These are phyloP conservation scores for Yamadazyma pseudoaaseri DNA, from an alignment of 1,139 yeast genomes.

Conservation along the genomic window DNA sequence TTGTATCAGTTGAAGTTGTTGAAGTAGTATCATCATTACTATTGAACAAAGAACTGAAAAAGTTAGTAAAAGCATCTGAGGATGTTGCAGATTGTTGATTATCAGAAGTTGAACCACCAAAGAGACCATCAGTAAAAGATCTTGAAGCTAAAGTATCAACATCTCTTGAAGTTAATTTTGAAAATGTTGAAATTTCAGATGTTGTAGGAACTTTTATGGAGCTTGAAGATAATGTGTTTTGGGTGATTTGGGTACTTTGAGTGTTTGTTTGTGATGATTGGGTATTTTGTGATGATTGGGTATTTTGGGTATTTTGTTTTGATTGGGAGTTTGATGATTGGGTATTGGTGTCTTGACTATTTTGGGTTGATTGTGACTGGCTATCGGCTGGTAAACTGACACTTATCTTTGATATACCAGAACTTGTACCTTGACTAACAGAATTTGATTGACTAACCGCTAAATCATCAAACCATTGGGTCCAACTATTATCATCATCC, in stretches of 20 bases:
- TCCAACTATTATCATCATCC: slow-evolving; percentile 8
- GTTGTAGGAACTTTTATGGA: too few species aligned
- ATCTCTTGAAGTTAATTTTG: background rate
- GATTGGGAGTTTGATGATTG: background rate
- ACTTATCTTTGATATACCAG: background rate
- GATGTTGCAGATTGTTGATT: slow-evolving; percentile 2
- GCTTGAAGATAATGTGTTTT: too few species aligned
- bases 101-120: background rate
- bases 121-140: slow-evolving; percentile 3
- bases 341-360: background rate
- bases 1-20: slow-evolving; percentile 3
- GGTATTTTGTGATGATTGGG: too few species aligned
- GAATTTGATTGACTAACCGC: too few species aligned
- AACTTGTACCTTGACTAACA: background rate
- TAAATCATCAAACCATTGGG: slow-evolving; percentile 8
- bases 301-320: background rate
- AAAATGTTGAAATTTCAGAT: background rate
- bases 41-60: slow-evolving; percentile 9
- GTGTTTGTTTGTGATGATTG: too few species aligned
- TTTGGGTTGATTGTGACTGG: too few species aligned
- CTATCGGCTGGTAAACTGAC: background rate
- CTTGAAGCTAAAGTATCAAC: slow-evolving; percentile 1
- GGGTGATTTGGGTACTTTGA: too few species aligned
- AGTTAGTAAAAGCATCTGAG: slow-evolving; percentile 5
- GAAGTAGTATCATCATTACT: background rate